Conservation (phyloP, 345 rosid species). For the Gossypium arboreum region DNA sequence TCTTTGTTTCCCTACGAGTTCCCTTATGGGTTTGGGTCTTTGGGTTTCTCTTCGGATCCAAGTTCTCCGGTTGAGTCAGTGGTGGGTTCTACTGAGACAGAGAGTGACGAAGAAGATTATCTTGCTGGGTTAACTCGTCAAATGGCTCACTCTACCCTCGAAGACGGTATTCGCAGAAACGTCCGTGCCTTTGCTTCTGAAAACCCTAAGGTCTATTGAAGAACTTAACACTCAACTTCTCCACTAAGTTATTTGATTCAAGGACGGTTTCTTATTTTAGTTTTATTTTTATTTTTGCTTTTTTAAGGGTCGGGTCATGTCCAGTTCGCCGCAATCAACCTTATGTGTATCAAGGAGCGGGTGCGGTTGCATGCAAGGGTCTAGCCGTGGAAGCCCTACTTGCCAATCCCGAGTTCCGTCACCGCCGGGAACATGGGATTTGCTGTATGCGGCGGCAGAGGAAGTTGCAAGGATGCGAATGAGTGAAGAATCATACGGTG, state of each 20-base stretch:
- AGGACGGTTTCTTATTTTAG: not conserved
- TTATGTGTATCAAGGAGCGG: slow-evolving; percentile 35
- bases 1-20: slow-evolving; percentile 27
- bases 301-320: slow-evolving; percentile 32
- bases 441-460: slow-evolving; percentile 52
- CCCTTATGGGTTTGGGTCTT: slow-evolving; percentile 31
- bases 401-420: slow-evolving; percentile 25
- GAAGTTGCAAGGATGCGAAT: slow-evolving; percentile 43
- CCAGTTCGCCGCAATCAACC: slow-evolving; percentile 56
- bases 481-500: slow-evolving; percentile 22
- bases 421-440: slow-evolving; percentile 49
- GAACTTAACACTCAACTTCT: not conserved
- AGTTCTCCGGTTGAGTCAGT: slow-evolving; percentile 61
- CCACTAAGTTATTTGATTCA: not conserved
- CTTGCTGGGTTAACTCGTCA: slow-evolving; percentile 39
- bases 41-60: slow-evolving; percentile 37
- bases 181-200: slow-evolving; percentile 12
- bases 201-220: slow-evolving; percentile 33
- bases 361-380: slow-evolving; percentile 33
- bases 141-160: slow-evolving; percentile 42
- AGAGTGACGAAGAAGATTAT: slow-evolving; percentile 55
- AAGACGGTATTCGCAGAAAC: slow-evolving; percentile 29
- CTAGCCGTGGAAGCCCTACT: slow-evolving; percentile 30
- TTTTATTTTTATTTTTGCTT: not conserved
- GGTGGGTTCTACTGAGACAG: slow-evolving; percentile 52